A percentile compares a stretch with the other conserved stretches of the same genome.
phyloP scores from a whole-genome alignment of 2,329 filamentous ascomycete species.

The Hypomyces perniciosus region DNA sequence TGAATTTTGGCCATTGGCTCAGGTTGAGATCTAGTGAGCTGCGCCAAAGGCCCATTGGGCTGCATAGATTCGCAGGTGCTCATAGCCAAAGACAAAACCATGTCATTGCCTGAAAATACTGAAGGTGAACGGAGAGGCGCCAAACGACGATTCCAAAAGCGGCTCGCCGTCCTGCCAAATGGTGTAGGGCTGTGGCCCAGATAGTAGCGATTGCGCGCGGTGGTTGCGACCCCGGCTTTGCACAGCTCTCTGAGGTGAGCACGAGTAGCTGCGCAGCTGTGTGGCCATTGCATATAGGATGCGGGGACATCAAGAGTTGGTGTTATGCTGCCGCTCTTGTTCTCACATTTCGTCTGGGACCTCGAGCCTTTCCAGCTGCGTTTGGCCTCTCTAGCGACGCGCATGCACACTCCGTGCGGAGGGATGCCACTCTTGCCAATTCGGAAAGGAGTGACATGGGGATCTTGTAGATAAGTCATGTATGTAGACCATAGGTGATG shows the following conservation, averaged over 20 bases:
- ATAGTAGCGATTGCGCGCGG: constrained; percentile 38
- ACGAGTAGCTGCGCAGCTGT: constrained; percentile 57
- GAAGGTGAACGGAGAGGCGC: constrained; percentile 41
- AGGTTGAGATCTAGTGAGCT: constrained; percentile 43
- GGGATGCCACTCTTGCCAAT: constrained; percentile 58
- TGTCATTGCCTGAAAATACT: constrained; percentile 54
- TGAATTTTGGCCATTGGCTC: constrained; percentile 16
- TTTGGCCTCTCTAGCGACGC: constrained; percentile 60
- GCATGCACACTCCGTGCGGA: constrained; percentile 57
- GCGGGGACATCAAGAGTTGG: constrained; percentile 44
- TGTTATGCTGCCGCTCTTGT: constrained; percentile 49
- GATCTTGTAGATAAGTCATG: constrained; percentile 58
- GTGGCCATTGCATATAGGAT: constrained; percentile 56
- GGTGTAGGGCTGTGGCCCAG: constrained; percentile 51
- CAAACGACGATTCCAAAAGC: constrained; percentile 43
- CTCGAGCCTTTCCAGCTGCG: constrained; percentile 61
- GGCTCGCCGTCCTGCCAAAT: constrained; percentile 45
- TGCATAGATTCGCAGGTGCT: constrained; percentile 63
- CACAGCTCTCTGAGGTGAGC: constrained; percentile 58
- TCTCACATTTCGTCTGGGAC: constrained; percentile 25
- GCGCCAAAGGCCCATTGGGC: constrained; percentile 53
- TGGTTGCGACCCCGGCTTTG: constrained; percentile 45
- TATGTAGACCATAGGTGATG: constrained; percentile 62
- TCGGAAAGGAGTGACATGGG: constrained; percentile 60
- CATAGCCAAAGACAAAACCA: constrained; percentile 56